phyloP scores from a whole-genome alignment of 2,329 filamentous ascomycete species.

The Amphichorda felina region DNA sequence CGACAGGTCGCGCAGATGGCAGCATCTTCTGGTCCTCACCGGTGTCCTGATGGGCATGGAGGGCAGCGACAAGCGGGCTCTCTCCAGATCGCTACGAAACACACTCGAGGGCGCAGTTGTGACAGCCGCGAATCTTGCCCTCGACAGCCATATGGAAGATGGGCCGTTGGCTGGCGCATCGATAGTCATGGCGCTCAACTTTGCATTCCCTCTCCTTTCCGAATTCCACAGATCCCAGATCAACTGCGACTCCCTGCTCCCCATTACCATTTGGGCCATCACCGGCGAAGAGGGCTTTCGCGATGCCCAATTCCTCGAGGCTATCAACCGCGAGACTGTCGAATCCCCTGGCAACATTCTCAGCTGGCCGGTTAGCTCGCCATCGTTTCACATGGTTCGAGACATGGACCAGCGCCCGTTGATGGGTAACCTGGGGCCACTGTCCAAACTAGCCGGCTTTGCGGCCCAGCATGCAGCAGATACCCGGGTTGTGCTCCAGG shows the following conservation, averaged over 20 bases:
- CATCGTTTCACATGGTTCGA: conserved; percentile 48
- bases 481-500: conserved; percentile 30
- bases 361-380: conserved; percentile 50
- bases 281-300: conserved; percentile 61
- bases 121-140: conserved; percentile 62
- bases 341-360: conserved; percentile 32
- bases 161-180: conserved; percentile 30
- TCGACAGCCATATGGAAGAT: conserved; percentile 34
- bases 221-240: conserved; percentile 44
- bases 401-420: conserved; percentile 48
- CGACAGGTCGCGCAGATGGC: conserved; percentile 57
- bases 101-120: conserved; percentile 65
- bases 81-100: conserved; percentile 50
- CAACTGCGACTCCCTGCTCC: conserved; percentile 59
- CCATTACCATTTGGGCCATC: conserved; percentile 54
- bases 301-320: conserved; percentile 62
- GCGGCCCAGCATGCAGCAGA: conserved; percentile 44
- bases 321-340: conserved; percentile 55
- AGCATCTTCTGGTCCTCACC: conserved; percentile 69
- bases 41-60: conserved; percentile 72
- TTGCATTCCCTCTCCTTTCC: conserved; percentile 62
- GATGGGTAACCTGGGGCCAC: conserved; percentile 53
- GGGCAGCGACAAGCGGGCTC: conserved; percentile 45
- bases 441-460: conserved; percentile 54
- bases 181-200: conserved; percentile 62